Conservation (phyloP, 768 basidiomycete genomes). For the Boletales sp. region DNA sequence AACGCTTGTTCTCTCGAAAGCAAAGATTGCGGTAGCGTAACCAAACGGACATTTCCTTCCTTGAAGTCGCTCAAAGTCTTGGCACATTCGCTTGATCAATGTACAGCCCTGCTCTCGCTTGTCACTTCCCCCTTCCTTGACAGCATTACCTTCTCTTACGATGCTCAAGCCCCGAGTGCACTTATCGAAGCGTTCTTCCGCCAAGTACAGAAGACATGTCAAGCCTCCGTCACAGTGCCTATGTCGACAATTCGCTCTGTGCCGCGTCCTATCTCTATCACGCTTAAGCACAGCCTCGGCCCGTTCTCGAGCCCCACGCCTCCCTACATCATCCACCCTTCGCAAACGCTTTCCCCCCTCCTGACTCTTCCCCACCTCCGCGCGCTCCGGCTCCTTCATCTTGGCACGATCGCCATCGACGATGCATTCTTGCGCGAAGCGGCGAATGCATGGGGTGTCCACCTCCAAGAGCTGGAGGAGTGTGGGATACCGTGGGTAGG, state of each 20-base stretch:
- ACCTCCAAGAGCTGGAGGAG: conserved; percentile 25
- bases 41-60: conserved; percentile 17
- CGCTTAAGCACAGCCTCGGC: conserved; percentile 26
- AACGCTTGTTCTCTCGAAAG: conserved; percentile 4
- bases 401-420: conserved; percentile 26
- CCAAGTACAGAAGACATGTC: conserved; percentile 20
- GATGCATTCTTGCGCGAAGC: conserved; percentile 25
- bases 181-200: conserved; percentile 22
- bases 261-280: conserved; percentile 16
- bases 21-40: neutral
- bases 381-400: conserved; percentile 20
- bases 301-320: conserved; percentile 14
- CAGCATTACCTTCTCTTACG: conserved; percentile 24
- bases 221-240: neutral
- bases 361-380: conserved; percentile 19
- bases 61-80: conserved; percentile 23
- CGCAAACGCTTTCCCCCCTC: conserved; percentile 22
- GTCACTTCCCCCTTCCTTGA: conserved; percentile 22
- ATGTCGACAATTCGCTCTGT: neutral
- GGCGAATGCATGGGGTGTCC: conserved; percentile 23
- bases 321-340: conserved; percentile 25
- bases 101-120: conserved; percentile 22
- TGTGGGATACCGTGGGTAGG: conserved; percentile 27
- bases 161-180: conserved; percentile 21
- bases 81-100: conserved; percentile 26